These are phyloP conservation scores for Naegleria fowleri DNA, from an alignment of 208 protist species.

Conservation along the genomic window DNA sequence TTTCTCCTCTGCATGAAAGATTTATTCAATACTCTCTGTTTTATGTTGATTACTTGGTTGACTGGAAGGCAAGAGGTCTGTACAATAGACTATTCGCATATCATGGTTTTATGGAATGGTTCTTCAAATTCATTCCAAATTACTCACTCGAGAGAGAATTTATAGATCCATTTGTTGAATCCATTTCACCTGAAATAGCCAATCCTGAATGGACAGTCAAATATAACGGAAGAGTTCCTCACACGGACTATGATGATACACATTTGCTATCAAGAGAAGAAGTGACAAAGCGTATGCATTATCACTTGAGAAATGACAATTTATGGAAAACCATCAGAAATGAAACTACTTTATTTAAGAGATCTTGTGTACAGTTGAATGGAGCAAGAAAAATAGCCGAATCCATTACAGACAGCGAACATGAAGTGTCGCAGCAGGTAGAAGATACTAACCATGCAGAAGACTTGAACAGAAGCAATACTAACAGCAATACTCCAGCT, in stretches of 20 bases:
- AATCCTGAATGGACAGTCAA: not conserved
- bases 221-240: not conserved
- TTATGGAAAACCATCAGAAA: not conserved
- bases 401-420: not conserved
- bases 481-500: too few species aligned
- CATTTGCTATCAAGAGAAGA: not conserved
- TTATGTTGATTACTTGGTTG: not conserved
- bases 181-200: not conserved
- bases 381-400: not conserved
- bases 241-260: not conserved
- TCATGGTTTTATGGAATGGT: not conserved
- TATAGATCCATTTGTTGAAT: not conserved
- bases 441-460: not conserved
- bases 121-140: not conserved
- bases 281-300: not conserved
- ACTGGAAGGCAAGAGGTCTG: not conserved
- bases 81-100: not conserved
- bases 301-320: not conserved
- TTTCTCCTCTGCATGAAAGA: not conserved
- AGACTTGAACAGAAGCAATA: too few species aligned
- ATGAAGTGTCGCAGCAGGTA: not conserved
- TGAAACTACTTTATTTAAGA: not conserved
- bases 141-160: not conserved
- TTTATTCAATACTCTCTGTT: not conserved
- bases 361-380: not conserved